Evolutionary conservation across 345 rosid species (phyloP).

Genomic region (Eucalyptus sp.): DNA sequence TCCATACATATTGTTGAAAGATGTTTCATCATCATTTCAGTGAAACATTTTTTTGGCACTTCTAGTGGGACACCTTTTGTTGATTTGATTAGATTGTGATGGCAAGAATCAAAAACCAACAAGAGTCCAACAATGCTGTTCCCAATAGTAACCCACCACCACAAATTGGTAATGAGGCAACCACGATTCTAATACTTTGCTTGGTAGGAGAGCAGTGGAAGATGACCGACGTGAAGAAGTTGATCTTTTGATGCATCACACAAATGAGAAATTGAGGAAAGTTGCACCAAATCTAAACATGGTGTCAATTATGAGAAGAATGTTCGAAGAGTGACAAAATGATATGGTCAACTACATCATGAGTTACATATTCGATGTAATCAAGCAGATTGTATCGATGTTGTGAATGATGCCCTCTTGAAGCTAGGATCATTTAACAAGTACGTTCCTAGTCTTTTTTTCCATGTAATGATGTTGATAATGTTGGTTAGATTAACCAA

Average conservation of each 20-base stretch:
- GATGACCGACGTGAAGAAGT: background rate
- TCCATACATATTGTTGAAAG: background rate
- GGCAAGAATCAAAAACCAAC: background rate
- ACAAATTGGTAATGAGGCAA: too few relatives aligned
- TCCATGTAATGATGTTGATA: background rate
- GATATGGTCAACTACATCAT: background rate
- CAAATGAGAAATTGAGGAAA: background rate
- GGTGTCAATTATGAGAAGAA: background rate
- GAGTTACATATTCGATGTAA: background rate
- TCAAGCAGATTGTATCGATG: background rate
- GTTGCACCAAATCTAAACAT: background rate
- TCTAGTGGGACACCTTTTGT: background rate
- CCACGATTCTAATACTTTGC: too few relatives aligned
- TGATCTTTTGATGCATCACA: background rate
- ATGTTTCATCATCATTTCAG: too few relatives aligned
- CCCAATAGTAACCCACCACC: background rate
- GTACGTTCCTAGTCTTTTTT: background rate
- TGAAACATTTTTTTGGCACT: background rate
- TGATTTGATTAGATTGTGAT: background rate
- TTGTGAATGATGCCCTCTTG: background rate
- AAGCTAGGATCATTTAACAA: background rate
- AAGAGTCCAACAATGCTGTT: background rate
- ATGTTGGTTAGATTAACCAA: background rate
- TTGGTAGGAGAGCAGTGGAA: fast-evolving
- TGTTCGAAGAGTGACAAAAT: background rate